Evolutionary conservation across 805 yeast genomes (phyloP).

Genomic region (Hermanozyma aechmeae): DNA sequence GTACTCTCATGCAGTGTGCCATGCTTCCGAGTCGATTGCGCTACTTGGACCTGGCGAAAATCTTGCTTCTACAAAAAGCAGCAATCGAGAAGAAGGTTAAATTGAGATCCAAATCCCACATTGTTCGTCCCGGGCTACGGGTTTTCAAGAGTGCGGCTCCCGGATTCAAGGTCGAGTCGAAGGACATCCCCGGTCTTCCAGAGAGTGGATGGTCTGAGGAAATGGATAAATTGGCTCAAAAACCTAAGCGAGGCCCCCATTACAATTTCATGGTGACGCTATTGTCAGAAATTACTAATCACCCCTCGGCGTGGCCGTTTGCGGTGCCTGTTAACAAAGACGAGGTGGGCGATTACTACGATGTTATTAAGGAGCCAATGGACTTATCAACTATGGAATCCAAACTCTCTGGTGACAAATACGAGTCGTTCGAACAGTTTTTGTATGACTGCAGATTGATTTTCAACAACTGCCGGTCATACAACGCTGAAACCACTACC

Average conservation of each 20-base stretch:
- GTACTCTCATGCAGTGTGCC: constrained; percentile 94
- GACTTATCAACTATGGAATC: constrained; percentile 93
- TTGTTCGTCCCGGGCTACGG: constrained; percentile 73
- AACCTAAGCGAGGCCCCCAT: constrained; percentile 92
- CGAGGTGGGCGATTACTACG: constrained; percentile 94
- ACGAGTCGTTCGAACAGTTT: constrained; percentile 85
- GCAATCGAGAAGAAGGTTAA: constrained; percentile 82
- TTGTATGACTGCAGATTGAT: constrained; percentile 80
- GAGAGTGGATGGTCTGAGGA: constrained; percentile 98
- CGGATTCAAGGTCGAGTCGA: constrained; percentile 22
- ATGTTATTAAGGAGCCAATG: constrained; percentile 96
- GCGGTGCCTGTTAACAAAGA: constrained; percentile 85
- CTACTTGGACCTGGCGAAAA: constrained; percentile 82
- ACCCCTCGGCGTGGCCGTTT: constrained; percentile 98
- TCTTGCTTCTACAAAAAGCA: constrained; percentile 80
- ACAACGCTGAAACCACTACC: constrained; percentile 90
- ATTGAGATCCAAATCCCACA: constrained; percentile 66
- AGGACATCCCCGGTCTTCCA: constrained; percentile 74
- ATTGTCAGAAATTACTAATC: constrained; percentile 81
- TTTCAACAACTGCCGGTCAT: constrained; percentile 84
- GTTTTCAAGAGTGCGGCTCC: constrained; percentile 62
- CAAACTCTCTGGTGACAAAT: constrained; percentile 84
- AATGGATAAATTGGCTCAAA: constrained; percentile 93
- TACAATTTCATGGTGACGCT: constrained; percentile 87
- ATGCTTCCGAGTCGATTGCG: constrained; percentile 79